Base-by-base conservation (phyloP, 805 yeast genomes). In the Saccharomycodes ludwigii region DNA sequence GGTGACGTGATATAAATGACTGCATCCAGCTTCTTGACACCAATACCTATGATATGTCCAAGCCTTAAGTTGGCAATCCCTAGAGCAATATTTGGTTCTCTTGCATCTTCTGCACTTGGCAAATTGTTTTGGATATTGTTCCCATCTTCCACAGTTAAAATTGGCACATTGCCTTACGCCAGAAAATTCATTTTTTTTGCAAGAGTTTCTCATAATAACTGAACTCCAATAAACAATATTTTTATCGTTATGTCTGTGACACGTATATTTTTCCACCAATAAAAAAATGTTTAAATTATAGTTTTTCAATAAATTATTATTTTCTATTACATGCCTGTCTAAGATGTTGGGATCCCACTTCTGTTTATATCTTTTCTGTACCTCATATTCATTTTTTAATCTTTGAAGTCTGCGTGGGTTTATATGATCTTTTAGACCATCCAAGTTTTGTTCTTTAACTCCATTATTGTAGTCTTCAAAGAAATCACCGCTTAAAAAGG, bases 161-260 rank as follows among this genome's bases (percentile, higher is more conserved):
- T 77, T 78, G 1, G 96, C 95, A 56, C 98, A 88, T 57, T 91
- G 97, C 32, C 97, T 68, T 19, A 88, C 79, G 2, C 96, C 95
- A 12, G 78, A 68, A 26, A 67, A 54, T 48, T 86, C 96, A 52
- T 88, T 91, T 47, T 86, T 76, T 35, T 96, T 70, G 51, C 95
- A 88, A 1, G 95, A 85, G 54, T 91, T 91, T 34, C 97, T 66
- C 86, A 91, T 91, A 24, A 86, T 84, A n/a, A 88, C 94, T 3
- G 95, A 91, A 3, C 96, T 83, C 98, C 98, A 88, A 55, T 86
- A 85, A 43, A 80, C 77, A 64, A 85, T 73, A 43, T 86, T 95
- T 26, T 76, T 71, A 3, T 83, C 73, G 42, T 78, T 71, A 29
- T 65, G 58, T 32, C 68, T 63, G 34, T 66, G 66, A 13, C 72